Base-by-base conservation (phyloP, 805 yeast species). In the Debaryomyces tyrocola region DNA sequence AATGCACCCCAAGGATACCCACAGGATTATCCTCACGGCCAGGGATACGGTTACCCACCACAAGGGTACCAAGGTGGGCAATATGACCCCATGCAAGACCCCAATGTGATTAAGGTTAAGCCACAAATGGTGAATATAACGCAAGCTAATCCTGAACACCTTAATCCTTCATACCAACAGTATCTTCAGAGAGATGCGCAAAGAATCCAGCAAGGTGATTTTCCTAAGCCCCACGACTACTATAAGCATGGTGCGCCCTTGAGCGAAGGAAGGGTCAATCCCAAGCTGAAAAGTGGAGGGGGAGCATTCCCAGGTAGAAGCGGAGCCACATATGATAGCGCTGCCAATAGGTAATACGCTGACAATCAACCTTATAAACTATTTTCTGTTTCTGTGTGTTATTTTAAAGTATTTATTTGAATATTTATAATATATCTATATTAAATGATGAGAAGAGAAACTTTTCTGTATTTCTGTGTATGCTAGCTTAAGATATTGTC, bases 81-180 rank as follows among this genome's bases (percentile, higher is more conserved):
- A 33, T 56, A 59, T 41, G 58, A 59, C 43, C 62, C 60, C 4
- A 49, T 52, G 52, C 36, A 51, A 8, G 60, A 56, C 33, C 66
- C 66, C 5, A 59, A 62, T 43, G 66, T 60, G 4, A 61, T 61
- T 40, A 56, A 56, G 29, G 64, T 70, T 4, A 51, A 65, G 4
- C 72, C 74, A 8, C 64, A 58, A 54, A 24, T 54, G 45, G 70
- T 69, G n/a, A 66, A 72, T 51, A 72, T 72, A 20, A 54, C 70
- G 1, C 59, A 56, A 43, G 69, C 75, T 3, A 65, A 67, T 24
- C 70, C 72, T 14, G 59, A 60, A 36, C 64, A 66, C 40, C 53
- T 70, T 33, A 58, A 73, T 31, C 75, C 76, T 0, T 65, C 69
- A 4, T 71, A 69, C 48, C 66, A 55, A 40, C 66, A 69, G 45